Base-by-base conservation (phyloP, 2,329 filamentous ascomycete genomes). In the Nemania serpens region DNA sequence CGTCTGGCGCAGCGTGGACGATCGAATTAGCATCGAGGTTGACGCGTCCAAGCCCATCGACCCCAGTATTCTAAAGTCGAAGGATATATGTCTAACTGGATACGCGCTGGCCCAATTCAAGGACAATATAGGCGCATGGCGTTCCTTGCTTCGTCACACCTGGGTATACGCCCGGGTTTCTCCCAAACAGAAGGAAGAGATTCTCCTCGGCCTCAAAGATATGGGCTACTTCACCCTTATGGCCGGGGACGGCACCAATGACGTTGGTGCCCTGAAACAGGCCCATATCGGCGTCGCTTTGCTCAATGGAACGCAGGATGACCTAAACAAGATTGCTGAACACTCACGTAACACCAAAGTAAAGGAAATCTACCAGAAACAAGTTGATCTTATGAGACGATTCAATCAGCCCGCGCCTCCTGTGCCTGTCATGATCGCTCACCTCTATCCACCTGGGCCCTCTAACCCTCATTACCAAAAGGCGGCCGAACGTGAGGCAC, bases 121-220 rank as follows among this genome's bases (percentile, higher is more conserved):
- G 77, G 91, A 86, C 58, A 90, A 97, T 73, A 69, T 49, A 76
- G 54, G 85, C 58, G 92, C 88, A 50, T 90, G 93, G 78, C 82
- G 84, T 55, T 86, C 91, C 57, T 83, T 99, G 52, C 83, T 98
- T 34, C 89, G 93, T 51, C 85, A 98, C 76, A 88, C 93, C 13
- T 99, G 95, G 95, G 95, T 99, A 4, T 99, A 99, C 74, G 95
- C 95, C 67, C 92, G 95, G 72, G 95, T 99, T 10, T 99, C 95
- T 1, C 95, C 95, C 9, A 97, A 97, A 82, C 95, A 99, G 73
- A 99, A 99, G 81, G 95, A 99, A 76, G 93, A 98, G 56, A 98
- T 99, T 72, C 83, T 99, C n/a, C 85, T 97, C 20, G 95, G 95
- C 39, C 86, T 98, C 64, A 97, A 97, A 79, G 93, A 97, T 71